Evolutionary conservation across 1,284 basidiomycete genomes (phyloP), one percentile per base, ranked within the genome.

Genomic region (Cryptococcus sp.): DNA sequence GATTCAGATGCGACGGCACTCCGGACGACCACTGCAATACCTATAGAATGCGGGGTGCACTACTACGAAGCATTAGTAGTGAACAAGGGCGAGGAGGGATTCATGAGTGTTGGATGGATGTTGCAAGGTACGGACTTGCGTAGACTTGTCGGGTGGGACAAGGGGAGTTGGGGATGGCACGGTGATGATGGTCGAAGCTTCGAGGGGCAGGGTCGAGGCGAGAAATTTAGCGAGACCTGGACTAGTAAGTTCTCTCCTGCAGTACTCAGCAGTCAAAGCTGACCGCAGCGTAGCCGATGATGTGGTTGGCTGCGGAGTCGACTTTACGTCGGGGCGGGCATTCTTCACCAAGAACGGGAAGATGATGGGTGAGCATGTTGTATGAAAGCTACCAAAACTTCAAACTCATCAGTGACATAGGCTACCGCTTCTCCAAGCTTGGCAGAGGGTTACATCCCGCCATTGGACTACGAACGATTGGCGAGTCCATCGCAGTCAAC

Each of bases 301-400:
- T 74, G 80, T 87, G 19, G 84, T 97, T 61, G 93, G 93, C 11
- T 93, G 90, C 70, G 93, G 93, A 0, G 84, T 97, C 59, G 91
- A 96, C 77, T 93, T 91, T 71, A 87, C 86, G 22, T 85, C 84
- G 15, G 82, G 87, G 56, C 83, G 83, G 57, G 87, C 87, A 0
- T 96, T 97, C 79, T 95, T 88, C 74, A 96, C 93, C 22, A 93
- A 89, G 80, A 95, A 95, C 65, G 91, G 91, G 16, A 78, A 80
- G 40, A 82, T 89, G 61, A 81, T 94, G 50, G 89, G 92, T 88
- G 76, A 55, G 81, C 70, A 40, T 19, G 31, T 13, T 35, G 31
- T 35, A 10, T 35, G 31, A 35, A 13, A 35, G 31, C 31, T 35
- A 5, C 31, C 8, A 35, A 35, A 19, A 15, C 15, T 23, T 15